Percentiles rank a stretch among this genome's conserved stretches.
phyloP scores from a whole-genome alignment of 176 grass and related monocot species.

The Stipa capillata region DNA sequence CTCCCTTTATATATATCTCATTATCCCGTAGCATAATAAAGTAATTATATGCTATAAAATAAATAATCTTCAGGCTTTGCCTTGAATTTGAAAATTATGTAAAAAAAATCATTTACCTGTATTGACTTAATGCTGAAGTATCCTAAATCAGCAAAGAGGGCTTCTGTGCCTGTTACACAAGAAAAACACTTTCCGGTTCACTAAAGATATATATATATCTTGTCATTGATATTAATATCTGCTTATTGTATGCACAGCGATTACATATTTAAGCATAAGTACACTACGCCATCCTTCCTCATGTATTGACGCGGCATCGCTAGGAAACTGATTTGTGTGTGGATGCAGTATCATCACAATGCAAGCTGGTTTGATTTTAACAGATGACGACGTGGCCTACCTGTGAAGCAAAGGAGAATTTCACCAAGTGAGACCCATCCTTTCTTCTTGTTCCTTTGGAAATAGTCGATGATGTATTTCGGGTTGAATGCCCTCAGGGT shows the following conservation, averaged over 20 bases:
- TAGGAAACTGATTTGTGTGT: not conserved
- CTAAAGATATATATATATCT: not conserved
- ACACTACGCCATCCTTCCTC: constrained; percentile 3
- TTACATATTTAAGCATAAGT: not conserved
- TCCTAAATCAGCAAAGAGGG: constrained; percentile 70
- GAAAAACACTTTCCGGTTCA: not conserved
- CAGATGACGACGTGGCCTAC: not conserved
- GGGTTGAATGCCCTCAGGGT: constrained; percentile 53
- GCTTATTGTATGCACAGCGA: not conserved
- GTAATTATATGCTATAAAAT: not conserved
- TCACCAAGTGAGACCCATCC: constrained; percentile 70
- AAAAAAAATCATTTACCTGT: constrained; percentile 24
- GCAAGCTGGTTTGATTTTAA: too few species aligned
- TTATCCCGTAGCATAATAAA: not conserved
- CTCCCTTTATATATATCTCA: too few species aligned
- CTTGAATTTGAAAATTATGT: not conserved
- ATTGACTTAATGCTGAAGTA: constrained; percentile 66
- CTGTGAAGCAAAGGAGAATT: constrained; percentile 64
- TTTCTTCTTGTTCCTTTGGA: constrained; percentile 49
- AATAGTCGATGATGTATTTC: constrained; percentile 61
- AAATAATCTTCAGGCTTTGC: not conserved
- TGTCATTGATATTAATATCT: not conserved
- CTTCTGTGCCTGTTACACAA: constrained; percentile 53
- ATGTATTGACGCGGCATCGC: not conserved
- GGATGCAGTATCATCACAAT: not conserved